phyloP scores from a whole-genome alignment of 108 stramenopile genomes.

The Fragilaria radians region DNA sequence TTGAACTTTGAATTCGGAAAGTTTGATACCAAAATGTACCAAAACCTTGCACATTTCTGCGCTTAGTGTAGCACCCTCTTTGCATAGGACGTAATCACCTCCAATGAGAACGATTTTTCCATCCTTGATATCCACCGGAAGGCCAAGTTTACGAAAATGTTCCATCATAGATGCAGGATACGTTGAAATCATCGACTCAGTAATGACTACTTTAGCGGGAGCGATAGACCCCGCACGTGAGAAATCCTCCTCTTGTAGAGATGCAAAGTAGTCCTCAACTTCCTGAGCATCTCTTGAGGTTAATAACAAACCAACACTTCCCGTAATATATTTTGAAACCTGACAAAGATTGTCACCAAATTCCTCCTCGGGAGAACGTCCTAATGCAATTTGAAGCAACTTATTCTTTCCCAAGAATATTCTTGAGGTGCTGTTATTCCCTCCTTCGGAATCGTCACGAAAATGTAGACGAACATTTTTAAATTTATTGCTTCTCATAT shows the following conservation, averaged over 20 bases:
- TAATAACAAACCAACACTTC: constrained; percentile 87
- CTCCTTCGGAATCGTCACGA: constrained; percentile 30
- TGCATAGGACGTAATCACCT: constrained; percentile 74
- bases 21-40: constrained; percentile 78
- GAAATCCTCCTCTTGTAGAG: constrained; percentile 81
- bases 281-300: constrained; percentile 61
- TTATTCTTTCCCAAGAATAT: constrained; percentile 97
- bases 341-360: constrained; percentile 88
- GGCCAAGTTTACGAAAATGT: constrained; percentile 89
- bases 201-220: constrained; percentile 59
- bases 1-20: constrained; percentile 71
- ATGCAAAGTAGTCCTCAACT: constrained; percentile 83
- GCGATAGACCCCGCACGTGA: constrained; percentile 81
- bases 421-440: constrained; percentile 39
- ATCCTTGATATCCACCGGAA: constrained; percentile 90
- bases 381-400: constrained; percentile 88
- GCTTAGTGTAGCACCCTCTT: constrained; percentile 74
- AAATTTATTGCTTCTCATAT: constrained; percentile 92
- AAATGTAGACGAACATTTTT: constrained; percentile 89
- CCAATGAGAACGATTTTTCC: constrained; percentile 78
- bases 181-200: constrained; percentile 55
- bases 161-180: constrained; percentile 93
- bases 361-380: constrained; percentile 87
- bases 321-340: constrained; percentile 67
- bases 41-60: constrained; percentile 91